Evolutionary conservation across 345 rosid species (phyloP), one percentile per base, ranked within the genome.

Genomic region (Anastatica hierochuntica): DNA sequence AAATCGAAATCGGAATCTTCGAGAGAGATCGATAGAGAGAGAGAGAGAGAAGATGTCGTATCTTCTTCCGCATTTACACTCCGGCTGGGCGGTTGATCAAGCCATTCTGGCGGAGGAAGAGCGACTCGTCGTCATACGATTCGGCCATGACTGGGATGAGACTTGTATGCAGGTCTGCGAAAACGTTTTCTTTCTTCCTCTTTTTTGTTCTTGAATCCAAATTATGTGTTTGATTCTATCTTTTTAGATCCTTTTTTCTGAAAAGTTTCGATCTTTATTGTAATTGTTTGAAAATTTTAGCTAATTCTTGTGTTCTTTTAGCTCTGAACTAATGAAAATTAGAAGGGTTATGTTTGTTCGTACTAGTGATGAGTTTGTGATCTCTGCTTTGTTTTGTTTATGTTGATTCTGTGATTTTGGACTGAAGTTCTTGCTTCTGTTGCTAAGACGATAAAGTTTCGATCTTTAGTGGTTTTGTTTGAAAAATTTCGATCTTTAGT

Each of bases 131-230:
- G 78, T 85, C 76, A 85, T 88, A 23, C 82, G 92, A 13, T 88
- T 88, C 72, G 97, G 95, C 55, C 97, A 79, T 49, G 97, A 88
- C 49, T 88, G 97, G 97, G 97, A 88, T 61, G 97, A 88, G 41
- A 88, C 92, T 37, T 85, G 97, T 55, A 88, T 85, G 97, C 92
- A 88, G 97, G 97, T 88, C 10, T 55, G 13, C 5, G 2, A n/a
- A 35, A 14, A 12, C 26, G 12, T n/a, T n/a, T n/a, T n/a, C n/a
- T 17, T 11, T 16, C 53, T 24, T 14, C 14, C 48, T 51, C 36
- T 13, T 24, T 4, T 10, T 0, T 29, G 3, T 1, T 37, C 29
- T 38, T 15, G 36, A 29, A 6, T 66, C 4, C n/a, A n/a, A n/a
- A n/a, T n/a, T n/a, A n/a, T n/a, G n/a, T n/a, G n/a, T n/a, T n/a